Evolutionary conservation across 495 filamentous ascomycete species (phyloP).

Genomic region (Pyrenopolyporus hunteri): DNA sequence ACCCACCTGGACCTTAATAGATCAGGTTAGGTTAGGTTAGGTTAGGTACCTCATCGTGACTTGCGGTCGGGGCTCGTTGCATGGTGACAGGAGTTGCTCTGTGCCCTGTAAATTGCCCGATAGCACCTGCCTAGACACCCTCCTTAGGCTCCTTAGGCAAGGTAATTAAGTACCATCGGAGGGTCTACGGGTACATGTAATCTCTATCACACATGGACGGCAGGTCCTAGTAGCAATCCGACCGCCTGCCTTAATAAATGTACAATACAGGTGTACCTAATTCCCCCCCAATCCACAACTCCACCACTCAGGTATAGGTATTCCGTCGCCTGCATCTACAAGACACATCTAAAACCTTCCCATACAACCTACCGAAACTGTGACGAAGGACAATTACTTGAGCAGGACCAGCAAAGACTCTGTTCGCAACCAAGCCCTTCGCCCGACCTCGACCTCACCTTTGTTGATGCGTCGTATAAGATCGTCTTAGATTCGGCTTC

Average conservation of each 20-base stretch:
- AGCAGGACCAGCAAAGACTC: slow-evolving; percentile 1
- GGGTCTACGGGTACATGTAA: background rate
- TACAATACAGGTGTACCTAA: slow-evolving; percentile 29
- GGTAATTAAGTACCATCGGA: background rate
- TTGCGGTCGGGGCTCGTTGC: slow-evolving; percentile 1
- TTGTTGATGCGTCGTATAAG: slow-evolving; percentile 35
- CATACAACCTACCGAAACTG: slow-evolving; percentile 15
- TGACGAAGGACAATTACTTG: slow-evolving; percentile 17
- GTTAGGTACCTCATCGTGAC: background rate
- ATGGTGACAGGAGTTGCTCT: too few species aligned
- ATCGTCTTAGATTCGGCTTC: slow-evolving; percentile 29
- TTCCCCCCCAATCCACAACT: slow-evolving; percentile 27
- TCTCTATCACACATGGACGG: background rate
- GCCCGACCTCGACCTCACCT: slow-evolving; percentile 22
- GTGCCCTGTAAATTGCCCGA: background rate
- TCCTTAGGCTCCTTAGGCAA: too few species aligned
- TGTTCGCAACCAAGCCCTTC: background rate
- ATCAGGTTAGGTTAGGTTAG: too few species aligned
- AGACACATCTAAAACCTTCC: slow-evolving; percentile 30
- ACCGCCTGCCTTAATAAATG: slow-evolving; percentile 24
- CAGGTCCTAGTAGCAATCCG: slow-evolving; percentile 23
- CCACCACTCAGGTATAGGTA: slow-evolving; percentile 29
- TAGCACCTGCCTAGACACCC: slow-evolving; percentile 7
- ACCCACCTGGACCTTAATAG: slow-evolving; percentile 3
- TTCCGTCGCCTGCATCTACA: slow-evolving; percentile 30